A percentile compares a stretch with the other conserved stretches of the same genome.
phyloP scores from a whole-genome alignment of 2,329 filamentous ascomycete species.

The Dothidotthia symphoricarpi region DNA sequence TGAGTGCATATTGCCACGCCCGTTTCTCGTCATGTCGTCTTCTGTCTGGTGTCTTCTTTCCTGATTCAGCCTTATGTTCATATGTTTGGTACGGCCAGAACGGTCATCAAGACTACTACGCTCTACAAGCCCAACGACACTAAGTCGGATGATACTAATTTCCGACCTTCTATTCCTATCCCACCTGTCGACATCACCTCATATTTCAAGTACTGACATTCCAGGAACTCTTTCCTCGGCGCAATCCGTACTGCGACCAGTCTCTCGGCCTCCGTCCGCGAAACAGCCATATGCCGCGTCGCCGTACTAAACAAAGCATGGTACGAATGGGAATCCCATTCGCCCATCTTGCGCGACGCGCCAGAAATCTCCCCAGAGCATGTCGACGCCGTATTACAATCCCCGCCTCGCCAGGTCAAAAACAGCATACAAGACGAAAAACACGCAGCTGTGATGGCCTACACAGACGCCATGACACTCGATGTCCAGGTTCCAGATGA shows the following conservation, averaged over 20 bases:
- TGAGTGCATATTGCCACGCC: slow-evolving; percentile 13
- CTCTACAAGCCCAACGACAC: too few species aligned
- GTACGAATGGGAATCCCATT: slow-evolving; percentile 83
- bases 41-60: too few species aligned
- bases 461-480: slow-evolving; percentile 81
- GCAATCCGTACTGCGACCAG: slow-evolving; percentile 55
- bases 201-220: too few species aligned
- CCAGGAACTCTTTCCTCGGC: slow-evolving; percentile 56
- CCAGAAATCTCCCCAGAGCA: slow-evolving; percentile 52
- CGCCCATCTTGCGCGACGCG: slow-evolving; percentile 56
- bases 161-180: too few species aligned
- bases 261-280: slow-evolving; percentile 57
- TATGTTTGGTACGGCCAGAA: too few species aligned
- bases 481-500: slow-evolving; percentile 67
- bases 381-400: slow-evolving; percentile 28
- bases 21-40: too few species aligned
- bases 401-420: slow-evolving; percentile 14
- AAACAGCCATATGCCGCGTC: slow-evolving; percentile 78
- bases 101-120: too few species aligned
- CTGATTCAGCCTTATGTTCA: too few species aligned
- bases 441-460: slow-evolving; percentile 68
- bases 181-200: too few species aligned
- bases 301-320: slow-evolving; percentile 77
- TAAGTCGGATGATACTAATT: too few species aligned
- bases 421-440: slow-evolving; percentile 49